Evolutionary conservation across 73 alveolate species (phyloP), one percentile per base, ranked within the genome.

Genomic region (Paramecium sexaurelia): DNA sequence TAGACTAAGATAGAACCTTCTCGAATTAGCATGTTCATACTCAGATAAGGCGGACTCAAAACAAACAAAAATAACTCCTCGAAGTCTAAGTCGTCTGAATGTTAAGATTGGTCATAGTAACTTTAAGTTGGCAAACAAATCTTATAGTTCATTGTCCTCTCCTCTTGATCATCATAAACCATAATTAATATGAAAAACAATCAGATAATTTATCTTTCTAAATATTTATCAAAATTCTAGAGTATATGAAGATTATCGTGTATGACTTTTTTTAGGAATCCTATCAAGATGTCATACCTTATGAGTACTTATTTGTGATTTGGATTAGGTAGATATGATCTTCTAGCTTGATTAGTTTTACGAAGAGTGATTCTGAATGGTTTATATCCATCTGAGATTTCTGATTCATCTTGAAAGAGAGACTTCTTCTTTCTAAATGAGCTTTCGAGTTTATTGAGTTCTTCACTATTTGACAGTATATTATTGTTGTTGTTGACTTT

Each of bases 111-210:
- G 87, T 20, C 36, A 73, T 1, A 73, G 87, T 73, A 73, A 73
- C 26, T 73, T 73, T 39, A 73, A 73, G 87, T 36, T 73, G 35
- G 35, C 66, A 20, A 36, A 9, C n/a, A 33, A 39, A 36, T 73
- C 87, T n/a, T 73, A 73, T n/a, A 73, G 87, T 39, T 73, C 55
- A 33, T 10, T 73, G 29, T 39, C 66, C 7, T 73, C 87, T 8
- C 57, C 87, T 36, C 56, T 61, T 61, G 83, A 61, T 29, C 83
- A 61, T 29, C 83, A 45, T 19, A 61, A 61, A 51, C 67, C 67
- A n/a, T 51, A 15, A 51, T 51, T 51, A 15, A 17, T 51, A 51
- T 51, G 67, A 51, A 51, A 35, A 51, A 51, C 67, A 51, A 51
- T 61, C 83, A 61, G 8, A 61, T 61, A 26, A 6, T 61, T 61